These are phyloP conservation scores for Phylloporus scabripes DNA, from an alignment of 768 basidiomycete genomes.

Conservation along the genomic window DNA sequence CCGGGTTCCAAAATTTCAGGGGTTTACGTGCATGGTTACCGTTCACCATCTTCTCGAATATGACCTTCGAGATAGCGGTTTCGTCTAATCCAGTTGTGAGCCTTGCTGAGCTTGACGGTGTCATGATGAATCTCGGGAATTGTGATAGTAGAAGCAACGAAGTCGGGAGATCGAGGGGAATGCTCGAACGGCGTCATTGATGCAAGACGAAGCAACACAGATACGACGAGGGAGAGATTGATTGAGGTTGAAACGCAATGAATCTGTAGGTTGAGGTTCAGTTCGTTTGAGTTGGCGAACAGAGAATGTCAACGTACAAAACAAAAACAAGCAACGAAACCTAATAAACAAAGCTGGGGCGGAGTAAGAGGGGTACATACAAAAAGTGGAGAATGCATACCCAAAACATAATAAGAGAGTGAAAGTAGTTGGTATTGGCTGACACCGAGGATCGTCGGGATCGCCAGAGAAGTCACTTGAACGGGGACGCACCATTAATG, in stretches of 20 bases:
- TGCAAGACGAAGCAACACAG: background rate
- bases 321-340: background rate
- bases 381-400: background rate
- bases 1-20: too few species aligned
- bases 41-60: too few species aligned
- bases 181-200: background rate
- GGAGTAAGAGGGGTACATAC: background rate
- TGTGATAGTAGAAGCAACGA: too few species aligned
- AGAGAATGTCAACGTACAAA: too few species aligned
- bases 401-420: conserved; percentile 8
- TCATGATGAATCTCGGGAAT: too few species aligned
- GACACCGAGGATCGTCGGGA: background rate
- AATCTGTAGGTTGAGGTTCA: background rate
- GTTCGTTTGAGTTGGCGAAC: background rate
- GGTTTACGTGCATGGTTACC: too few species aligned
- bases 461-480: background rate
- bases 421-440: conserved; percentile 14
- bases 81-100: too few species aligned
- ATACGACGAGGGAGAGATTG: background rate
- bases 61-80: too few species aligned
- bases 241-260: background rate
- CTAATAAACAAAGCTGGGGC: background rate
- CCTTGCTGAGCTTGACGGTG: too few species aligned
- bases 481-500: conserved; percentile 5
- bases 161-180: too few species aligned